A percentile compares a stretch with the other conserved stretches of the same genome.
Evolutionary conservation across 768 basidiomycete species (phyloP).

Genomic region (Cystofilobasidium bisporidii): DNA sequence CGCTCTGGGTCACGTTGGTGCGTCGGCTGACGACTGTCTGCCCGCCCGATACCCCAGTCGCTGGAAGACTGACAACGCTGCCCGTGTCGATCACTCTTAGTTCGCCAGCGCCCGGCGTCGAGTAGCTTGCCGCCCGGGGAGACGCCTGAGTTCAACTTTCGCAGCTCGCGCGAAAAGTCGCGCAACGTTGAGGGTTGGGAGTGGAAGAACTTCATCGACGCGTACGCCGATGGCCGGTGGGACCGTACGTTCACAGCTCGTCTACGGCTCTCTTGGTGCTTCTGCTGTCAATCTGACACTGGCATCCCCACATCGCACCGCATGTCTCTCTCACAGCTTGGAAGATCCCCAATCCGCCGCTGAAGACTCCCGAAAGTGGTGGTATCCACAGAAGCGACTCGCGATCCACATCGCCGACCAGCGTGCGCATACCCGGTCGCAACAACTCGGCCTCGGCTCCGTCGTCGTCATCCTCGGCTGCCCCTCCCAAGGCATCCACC

Average conservation of each 20-base stretch:
- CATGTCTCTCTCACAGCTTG: too few species aligned
- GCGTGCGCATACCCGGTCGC: slow-evolving; percentile 52
- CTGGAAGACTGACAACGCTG: too few species aligned
- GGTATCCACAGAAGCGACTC: not conserved
- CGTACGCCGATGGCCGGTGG: slow-evolving; percentile 69
- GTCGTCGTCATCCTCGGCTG: slow-evolving; percentile 1
- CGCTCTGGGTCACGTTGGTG: not conserved
- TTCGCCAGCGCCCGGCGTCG: not conserved
- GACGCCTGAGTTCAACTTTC: not conserved
- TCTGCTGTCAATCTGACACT: too few species aligned
- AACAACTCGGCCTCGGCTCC: slow-evolving; percentile 17
- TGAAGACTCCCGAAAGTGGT: not conserved
- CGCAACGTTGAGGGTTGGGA: slow-evolving; percentile 39
- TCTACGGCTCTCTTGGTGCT: slow-evolving; percentile 4
- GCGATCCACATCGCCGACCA: slow-evolving; percentile 40
- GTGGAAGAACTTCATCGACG: slow-evolving; percentile 67
- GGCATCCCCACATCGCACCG: too few species aligned
- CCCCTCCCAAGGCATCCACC: slow-evolving; percentile 7
- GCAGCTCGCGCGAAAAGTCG: not conserved
- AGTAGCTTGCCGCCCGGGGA: not conserved
- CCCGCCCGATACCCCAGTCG: too few species aligned
- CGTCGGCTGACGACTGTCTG: too few species aligned
- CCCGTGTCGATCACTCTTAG: too few species aligned
- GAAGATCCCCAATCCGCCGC: slow-evolving; percentile 23
- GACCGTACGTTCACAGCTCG: slow-evolving; percentile 46